phyloP scores from a whole-genome alignment of 805 yeast genomes.

The Kuraishia borneana region DNA sequence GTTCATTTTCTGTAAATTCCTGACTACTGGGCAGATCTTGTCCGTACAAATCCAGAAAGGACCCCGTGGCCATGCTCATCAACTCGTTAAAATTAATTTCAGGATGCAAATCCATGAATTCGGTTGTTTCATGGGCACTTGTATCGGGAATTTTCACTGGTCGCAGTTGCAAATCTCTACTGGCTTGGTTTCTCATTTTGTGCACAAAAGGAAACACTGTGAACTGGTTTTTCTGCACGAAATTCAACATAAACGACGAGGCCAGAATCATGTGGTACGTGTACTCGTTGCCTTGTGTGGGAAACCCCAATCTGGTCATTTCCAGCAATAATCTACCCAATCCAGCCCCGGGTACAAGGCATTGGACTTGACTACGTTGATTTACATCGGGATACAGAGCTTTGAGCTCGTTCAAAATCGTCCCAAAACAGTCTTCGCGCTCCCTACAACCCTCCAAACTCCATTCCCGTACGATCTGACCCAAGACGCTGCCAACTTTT shows the following conservation, averaged over 20 bases:
- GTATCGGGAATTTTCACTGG: conserved; percentile 44
- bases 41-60: conserved; percentile 59
- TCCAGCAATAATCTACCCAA: conserved; percentile 49
- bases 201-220: conserved; percentile 46
- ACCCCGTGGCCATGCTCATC: conserved; percentile 67
- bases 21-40: conserved; percentile 21
- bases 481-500: conserved; percentile 43
- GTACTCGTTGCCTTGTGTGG: conserved; percentile 59
- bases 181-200: conserved; percentile 31
- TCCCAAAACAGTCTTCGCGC: conserved; percentile 25
- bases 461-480: conserved; percentile 58
- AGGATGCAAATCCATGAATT: conserved; percentile 22
- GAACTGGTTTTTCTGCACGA: conserved; percentile 26
- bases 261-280: conserved; percentile 53
- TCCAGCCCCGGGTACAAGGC: conserved; percentile 57
- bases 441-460: conserved; percentile 38
- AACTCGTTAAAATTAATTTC: conserved; percentile 31
- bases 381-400: conserved; percentile 23
- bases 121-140: conserved; percentile 27
- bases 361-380: conserved; percentile 24
- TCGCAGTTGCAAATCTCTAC: conserved; percentile 35
- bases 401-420: conserved; percentile 24
- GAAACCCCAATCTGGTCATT: conserved; percentile 40
- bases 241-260: conserved; percentile 43
- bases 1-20: conserved; percentile 22